Evolutionary conservation across 352 stramenopile species (phyloP).

Genomic region (Pythium rishiriense): DNA sequence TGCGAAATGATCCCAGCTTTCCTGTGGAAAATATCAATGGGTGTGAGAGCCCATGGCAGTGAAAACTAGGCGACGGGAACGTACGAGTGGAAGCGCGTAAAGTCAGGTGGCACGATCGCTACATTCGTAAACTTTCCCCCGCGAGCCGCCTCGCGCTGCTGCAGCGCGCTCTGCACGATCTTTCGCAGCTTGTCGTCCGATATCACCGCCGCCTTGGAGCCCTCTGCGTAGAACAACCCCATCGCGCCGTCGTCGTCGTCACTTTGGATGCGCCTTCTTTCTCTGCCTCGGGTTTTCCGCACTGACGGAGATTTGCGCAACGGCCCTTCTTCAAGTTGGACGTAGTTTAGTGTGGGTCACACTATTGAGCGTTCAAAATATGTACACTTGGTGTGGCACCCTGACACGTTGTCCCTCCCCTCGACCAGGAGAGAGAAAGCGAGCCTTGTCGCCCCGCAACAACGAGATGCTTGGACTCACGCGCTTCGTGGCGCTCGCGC

Average conservation of each 20-base stretch:
- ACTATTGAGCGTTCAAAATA: too few relatives aligned
- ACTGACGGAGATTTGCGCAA: neutral
- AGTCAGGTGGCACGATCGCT: slow-evolving; percentile 95
- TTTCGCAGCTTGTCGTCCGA: slow-evolving; percentile 58
- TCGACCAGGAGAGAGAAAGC: neutral
- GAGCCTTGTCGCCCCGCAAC: neutral
- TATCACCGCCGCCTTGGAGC: slow-evolving; percentile 61
- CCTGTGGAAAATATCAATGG: slow-evolving; percentile 25
- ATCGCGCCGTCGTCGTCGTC: slow-evolving; percentile 30
- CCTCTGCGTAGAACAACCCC: slow-evolving; percentile 75
- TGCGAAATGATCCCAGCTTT: slow-evolving; percentile 93
- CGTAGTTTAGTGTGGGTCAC: neutral
- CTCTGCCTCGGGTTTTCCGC: too few relatives aligned
- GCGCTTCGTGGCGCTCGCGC: slow-evolving; percentile 34
- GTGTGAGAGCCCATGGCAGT: neutral
- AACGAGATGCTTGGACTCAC: slow-evolving; percentile 31
- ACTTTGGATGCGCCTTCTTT: too few relatives aligned
- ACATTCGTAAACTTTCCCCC: slow-evolving; percentile 66
- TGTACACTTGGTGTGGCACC: slow-evolving; percentile 18
- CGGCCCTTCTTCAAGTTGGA: slow-evolving; percentile 1
- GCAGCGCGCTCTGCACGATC: slow-evolving; percentile 63
- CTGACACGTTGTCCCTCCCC: neutral
- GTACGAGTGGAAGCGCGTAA: slow-evolving; percentile 95
- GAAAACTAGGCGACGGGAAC: slow-evolving; percentile 9
- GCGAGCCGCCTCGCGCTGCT: slow-evolving; percentile 58